Percentiles rank a stretch among this genome's conserved stretches.
These are phyloP conservation scores for Cutaneotrichosporon mucoides DNA, from an alignment of 1,284 basidiomycete genomes.

Conservation along the genomic window DNA sequence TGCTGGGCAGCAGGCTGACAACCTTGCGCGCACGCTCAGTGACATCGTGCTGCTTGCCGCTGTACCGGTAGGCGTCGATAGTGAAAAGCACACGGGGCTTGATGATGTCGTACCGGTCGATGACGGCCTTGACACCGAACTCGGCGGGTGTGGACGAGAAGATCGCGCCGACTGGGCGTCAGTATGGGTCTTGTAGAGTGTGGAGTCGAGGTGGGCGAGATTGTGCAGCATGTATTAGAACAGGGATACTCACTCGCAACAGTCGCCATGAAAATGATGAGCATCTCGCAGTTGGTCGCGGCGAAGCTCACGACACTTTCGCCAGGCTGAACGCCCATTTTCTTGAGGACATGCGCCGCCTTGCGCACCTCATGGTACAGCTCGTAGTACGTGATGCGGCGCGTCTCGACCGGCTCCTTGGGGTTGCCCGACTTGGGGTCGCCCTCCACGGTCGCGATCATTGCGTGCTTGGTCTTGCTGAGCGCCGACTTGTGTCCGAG, in stretches of 20 bases:
- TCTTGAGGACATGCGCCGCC: conserved; percentile 13
- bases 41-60: conserved; percentile 33
- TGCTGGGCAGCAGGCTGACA: conserved; percentile 22
- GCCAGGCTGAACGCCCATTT: conserved; percentile 16
- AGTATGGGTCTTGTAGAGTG: not conserved
- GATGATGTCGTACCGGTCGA: conserved; percentile 32
- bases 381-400: conserved; percentile 21
- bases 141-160: conserved; percentile 28
- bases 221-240: too few species aligned
- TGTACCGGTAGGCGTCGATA: conserved; percentile 42
- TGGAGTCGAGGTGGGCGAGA: too few species aligned
- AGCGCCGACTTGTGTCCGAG: conserved; percentile 15
- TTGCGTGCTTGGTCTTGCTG: conserved; percentile 13
- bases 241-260: conserved; percentile 4
- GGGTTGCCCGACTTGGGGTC: conserved; percentile 11
- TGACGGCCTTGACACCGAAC: conserved; percentile 27
- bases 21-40: conserved; percentile 25
- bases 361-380: conserved; percentile 19
- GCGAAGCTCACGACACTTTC: conserved; percentile 19
- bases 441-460: conserved; percentile 20
- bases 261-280: conserved; percentile 17
- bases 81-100: conserved; percentile 45
- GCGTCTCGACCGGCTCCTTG: conserved; percentile 17
- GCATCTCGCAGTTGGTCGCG: conserved; percentile 21
- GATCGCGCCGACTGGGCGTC: conserved; percentile 21